A percentile compares a stretch with the other conserved stretches of the same genome.
These are phyloP conservation scores for Ophiostoma pallidulum DNA, from an alignment of 2,329 filamentous ascomycete species.

Conservation along the genomic window DNA sequence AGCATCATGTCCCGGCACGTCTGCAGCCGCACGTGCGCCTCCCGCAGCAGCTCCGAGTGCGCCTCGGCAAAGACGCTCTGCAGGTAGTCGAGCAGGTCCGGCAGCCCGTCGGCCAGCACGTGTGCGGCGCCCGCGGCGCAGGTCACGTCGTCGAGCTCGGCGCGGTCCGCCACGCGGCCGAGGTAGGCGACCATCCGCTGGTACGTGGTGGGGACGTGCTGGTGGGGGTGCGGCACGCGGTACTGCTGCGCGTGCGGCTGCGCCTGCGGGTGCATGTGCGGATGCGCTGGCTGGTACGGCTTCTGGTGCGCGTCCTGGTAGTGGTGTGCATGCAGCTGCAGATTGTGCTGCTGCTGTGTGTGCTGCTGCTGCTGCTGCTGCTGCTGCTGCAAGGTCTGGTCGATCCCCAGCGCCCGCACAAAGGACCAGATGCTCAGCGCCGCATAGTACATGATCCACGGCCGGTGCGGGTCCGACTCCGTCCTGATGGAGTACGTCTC, in stretches of 20 bases:
- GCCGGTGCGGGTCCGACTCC: conserved; percentile 73
- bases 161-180: conserved; percentile 57
- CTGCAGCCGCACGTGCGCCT: conserved; percentile 61
- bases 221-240: not conserved
- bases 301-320: conserved; percentile 16
- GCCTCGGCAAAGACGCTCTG: conserved; percentile 34
- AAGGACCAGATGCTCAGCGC: conserved; percentile 82
- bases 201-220: conserved; percentile 18
- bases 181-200: conserved; percentile 34
- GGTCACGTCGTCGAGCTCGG: conserved; percentile 61
- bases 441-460: conserved; percentile 87
- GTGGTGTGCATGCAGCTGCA: too few relatives aligned
- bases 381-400: conserved; percentile 23
- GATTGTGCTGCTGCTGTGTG: conserved; percentile 29
- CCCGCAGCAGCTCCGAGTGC: conserved; percentile 61
- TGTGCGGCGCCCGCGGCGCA: conserved; percentile 49
- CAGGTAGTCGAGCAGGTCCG: conserved; percentile 36
- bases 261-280: not conserved
- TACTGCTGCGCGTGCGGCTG: not conserved
- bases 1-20: conserved; percentile 52
- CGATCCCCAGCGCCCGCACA: conserved; percentile 60
- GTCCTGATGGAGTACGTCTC: conserved; percentile 61
- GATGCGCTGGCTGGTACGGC: conserved; percentile 17
- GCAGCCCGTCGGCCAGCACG: conserved; percentile 50
- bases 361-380: conserved; percentile 26